A percentile compares a stretch with the other conserved stretches of the same genome.
Evolutionary conservation across 2,329 filamentous ascomycete species (phyloP).

Genomic region (Fusarium paranaense): DNA sequence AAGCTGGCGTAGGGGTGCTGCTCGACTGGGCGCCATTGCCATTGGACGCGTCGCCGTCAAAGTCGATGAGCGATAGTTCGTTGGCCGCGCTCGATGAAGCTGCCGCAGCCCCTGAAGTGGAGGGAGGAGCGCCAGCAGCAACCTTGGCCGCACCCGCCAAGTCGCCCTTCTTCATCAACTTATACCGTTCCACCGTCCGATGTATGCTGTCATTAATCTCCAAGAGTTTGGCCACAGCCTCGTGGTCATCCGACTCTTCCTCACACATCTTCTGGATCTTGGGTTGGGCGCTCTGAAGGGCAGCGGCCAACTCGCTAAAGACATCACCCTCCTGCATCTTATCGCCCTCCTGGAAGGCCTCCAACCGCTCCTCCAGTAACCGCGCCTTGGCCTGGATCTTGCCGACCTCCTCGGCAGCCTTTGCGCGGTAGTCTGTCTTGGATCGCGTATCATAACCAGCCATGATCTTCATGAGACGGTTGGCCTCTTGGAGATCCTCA

Average conservation of each 20-base stretch:
- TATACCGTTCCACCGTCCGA: constrained; percentile 94
- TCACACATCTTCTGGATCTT: constrained; percentile 99
- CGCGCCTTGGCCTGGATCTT: constrained; percentile 97
- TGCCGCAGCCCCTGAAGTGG: constrained; percentile 73
- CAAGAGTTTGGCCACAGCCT: constrained; percentile 93
- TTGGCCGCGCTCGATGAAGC: constrained; percentile 61
- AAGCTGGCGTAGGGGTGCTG: constrained; percentile 41
- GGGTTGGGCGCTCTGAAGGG: constrained; percentile 92
- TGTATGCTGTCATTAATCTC: constrained; percentile 99
- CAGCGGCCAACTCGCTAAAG: constrained; percentile 86
- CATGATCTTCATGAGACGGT: constrained; percentile 99
- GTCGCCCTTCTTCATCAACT: constrained; percentile 95
- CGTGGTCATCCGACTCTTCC: constrained; percentile 96
- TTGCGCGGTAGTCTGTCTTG: constrained; percentile 97
- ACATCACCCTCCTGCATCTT: constrained; percentile 76
- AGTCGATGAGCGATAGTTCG: constrained; percentile 94
- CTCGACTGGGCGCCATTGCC: constrained; percentile 56
- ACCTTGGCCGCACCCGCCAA: constrained; percentile 85
- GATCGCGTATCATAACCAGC: constrained; percentile 94
- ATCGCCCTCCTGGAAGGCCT: constrained; percentile 85
- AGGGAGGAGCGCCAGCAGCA: constrained; percentile 76
- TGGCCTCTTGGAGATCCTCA: constrained; percentile 95
- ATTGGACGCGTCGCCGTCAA: constrained; percentile 74
- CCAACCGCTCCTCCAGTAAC: constrained; percentile 91
- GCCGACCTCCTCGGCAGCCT: constrained; percentile 93